Conservation (phyloP, 2,329 filamentous ascomycete species). For the Colletotrichum zoysiae region DNA sequence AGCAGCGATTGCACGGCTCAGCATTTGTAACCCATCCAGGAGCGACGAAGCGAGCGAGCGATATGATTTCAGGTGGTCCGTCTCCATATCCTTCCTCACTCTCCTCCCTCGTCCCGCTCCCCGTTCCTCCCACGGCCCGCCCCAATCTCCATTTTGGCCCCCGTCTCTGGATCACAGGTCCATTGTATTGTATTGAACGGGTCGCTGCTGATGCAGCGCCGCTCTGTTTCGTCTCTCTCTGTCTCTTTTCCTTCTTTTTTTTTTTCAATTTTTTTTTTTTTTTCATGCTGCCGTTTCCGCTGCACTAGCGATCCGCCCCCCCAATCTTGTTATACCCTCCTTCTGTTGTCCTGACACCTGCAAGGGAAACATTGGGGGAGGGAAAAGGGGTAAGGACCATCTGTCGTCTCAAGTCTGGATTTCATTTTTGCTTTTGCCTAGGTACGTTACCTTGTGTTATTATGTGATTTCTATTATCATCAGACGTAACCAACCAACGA, state of each 20-base stretch:
- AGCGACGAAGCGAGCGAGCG: slow-evolving; percentile 16
- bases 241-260: too few species aligned
- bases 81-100: slow-evolving; percentile 19
- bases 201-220: slow-evolving; percentile 14
- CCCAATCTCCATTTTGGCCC: slow-evolving; percentile 31
- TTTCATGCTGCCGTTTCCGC: slow-evolving; percentile 18
- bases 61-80: slow-evolving; percentile 27
- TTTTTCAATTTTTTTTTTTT: not conserved
- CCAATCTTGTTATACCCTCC: slow-evolving; percentile 14
- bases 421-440: slow-evolving; percentile 12
- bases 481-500: slow-evolving; percentile 34
- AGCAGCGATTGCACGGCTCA: slow-evolving; percentile 2
- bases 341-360: slow-evolving; percentile 15
- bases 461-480: slow-evolving; percentile 22
- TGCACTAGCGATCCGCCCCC: not conserved
- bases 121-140: slow-evolving; percentile 35
- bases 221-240: slow-evolving; percentile 26
- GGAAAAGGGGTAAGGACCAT: slow-evolving; percentile 5
- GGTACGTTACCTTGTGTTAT: slow-evolving; percentile 25
- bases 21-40: slow-evolving; percentile 1
- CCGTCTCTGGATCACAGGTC: slow-evolving; percentile 36
- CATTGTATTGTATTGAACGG: slow-evolving; percentile 33
- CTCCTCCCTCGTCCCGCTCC: slow-evolving; percentile 7
- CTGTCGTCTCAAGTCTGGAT: slow-evolving; percentile 27
- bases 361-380: not conserved